A percentile compares a stretch with the other conserved stretches of the same genome.
These are phyloP conservation scores for Cephaloascus fragrans DNA, from an alignment of 805 yeast genomes.

Conservation along the genomic window DNA sequence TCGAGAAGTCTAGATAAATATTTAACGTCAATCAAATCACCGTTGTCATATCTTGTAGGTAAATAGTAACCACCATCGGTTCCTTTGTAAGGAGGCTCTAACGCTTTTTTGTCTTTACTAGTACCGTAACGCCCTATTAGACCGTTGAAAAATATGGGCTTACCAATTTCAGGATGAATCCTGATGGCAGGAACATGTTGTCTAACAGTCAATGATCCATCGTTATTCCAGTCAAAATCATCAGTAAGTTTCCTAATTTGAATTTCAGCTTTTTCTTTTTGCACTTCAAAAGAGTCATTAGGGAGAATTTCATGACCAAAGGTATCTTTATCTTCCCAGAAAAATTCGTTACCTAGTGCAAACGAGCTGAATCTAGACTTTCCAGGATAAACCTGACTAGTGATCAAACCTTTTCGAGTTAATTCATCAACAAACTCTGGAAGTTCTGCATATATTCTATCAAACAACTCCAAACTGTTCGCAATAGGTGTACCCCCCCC, in stretches of 20 bases:
- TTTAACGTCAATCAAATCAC: neutral
- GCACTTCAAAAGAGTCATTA: constrained; percentile 12
- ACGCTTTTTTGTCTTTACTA: neutral
- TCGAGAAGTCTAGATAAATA: neutral
- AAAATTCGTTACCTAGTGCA: constrained; percentile 3
- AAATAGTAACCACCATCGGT: neutral
- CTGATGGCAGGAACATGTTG: constrained; percentile 9
- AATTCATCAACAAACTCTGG: constrained; percentile 14
- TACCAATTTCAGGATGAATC: constrained; percentile 1
- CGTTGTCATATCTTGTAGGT: neutral
- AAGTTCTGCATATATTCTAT: constrained; percentile 6
- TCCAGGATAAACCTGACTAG: constrained; percentile 16
- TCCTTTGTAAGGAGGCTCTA: neutral
- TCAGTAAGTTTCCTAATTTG: constrained; percentile 14
- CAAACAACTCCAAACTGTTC: constrained; percentile 20
- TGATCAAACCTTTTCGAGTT: constrained; percentile 12
- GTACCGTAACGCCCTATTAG: constrained; percentile 1
- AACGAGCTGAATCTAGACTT: neutral
- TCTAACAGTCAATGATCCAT: constrained; percentile 14
- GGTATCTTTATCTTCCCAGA: constrained; percentile 18
- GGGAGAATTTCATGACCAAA: constrained; percentile 17
- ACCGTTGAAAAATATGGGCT: constrained; percentile 3
- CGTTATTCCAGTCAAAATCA: constrained; percentile 14
- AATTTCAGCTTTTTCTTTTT: constrained; percentile 14
- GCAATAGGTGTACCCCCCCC: constrained; percentile 24